Percentiles rank a stretch among this genome's conserved stretches.
Conservation (phyloP, 2,329 filamentous ascomycete species). For the Pyrenophora teres region DNA sequence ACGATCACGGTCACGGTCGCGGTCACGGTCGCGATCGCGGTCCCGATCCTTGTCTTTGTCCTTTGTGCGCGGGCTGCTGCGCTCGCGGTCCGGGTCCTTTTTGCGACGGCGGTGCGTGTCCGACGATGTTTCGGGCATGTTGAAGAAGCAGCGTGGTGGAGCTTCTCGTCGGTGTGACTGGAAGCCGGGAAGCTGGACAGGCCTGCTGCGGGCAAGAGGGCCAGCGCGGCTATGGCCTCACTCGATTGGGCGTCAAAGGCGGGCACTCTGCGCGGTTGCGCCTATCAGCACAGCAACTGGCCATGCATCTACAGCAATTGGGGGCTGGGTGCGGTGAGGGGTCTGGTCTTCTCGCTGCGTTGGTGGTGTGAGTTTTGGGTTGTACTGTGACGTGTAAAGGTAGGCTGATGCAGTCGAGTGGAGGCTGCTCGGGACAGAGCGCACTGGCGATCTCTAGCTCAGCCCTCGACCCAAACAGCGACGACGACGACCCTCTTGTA, state of each 20-base stretch:
- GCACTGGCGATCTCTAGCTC: conserved; percentile 1
- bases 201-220: conserved; percentile 26
- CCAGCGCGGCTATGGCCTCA: conserved; percentile 35
- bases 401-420: conserved; percentile 9
- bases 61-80: conserved; percentile 27
- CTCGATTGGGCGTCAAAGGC: conserved; percentile 36
- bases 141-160: conserved; percentile 19
- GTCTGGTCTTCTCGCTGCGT: conserved; percentile 9
- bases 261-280: conserved; percentile 31
- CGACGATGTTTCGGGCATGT: conserved; percentile 38
- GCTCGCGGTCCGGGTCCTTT: conserved; percentile 39
- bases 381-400: conserved; percentile 26
- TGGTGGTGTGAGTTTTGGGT: conserved; percentile 16
- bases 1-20: conserved; percentile 13
- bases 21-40: conserved; percentile 23
- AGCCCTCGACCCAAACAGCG: not conserved
- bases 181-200: conserved; percentile 18
- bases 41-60: conserved; percentile 31
- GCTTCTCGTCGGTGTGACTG: conserved; percentile 27
- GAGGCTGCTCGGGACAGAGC: not conserved
- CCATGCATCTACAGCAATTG: conserved; percentile 32
- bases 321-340: conserved; percentile 17
- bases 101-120: conserved; percentile 46
- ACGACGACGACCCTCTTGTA: not conserved
- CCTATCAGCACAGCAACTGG: conserved; percentile 39